These are phyloP conservation scores for Saccharomycopsis lassenensis DNA, from an alignment of 805 yeast species.

Conservation along the genomic window DNA sequence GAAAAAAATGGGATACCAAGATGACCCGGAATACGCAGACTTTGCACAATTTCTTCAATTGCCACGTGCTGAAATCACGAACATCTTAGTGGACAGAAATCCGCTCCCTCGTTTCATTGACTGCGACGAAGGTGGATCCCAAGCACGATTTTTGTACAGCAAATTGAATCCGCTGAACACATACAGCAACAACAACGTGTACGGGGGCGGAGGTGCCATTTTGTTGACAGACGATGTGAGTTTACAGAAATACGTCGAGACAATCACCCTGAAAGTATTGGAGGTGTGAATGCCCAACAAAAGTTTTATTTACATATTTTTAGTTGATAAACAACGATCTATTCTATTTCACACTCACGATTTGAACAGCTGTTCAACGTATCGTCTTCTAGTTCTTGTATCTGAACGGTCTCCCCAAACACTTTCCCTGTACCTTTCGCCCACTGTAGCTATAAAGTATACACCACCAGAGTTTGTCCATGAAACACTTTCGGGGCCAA, in stretches of 20 bases:
- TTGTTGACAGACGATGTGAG: constrained; percentile 18
- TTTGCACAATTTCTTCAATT: constrained; percentile 79
- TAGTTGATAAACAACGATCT: too few relatives aligned
- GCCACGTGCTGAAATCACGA: constrained; percentile 89
- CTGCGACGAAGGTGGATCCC: constrained; percentile 97
- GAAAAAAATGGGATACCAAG: constrained; percentile 93
- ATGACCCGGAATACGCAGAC: constrained; percentile 79
- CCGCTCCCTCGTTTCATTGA: constrained; percentile 97
- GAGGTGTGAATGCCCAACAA: too few relatives aligned
- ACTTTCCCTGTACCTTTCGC: constrained; percentile 23
- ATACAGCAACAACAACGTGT: constrained; percentile 43
- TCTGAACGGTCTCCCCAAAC: constrained; percentile 1
- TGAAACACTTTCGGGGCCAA: constrained; percentile 51
- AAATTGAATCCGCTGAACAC: constrained; percentile 91
- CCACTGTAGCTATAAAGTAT: constrained; percentile 67
- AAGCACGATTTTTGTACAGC: constrained; percentile 91
- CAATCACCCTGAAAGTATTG: constrained; percentile 14
- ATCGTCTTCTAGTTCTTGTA: constrained; percentile 11
- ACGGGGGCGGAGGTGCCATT: constrained; percentile 37
- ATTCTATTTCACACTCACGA: too few relatives aligned
- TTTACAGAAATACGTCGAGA: constrained; percentile 15
- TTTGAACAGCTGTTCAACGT: too few relatives aligned
- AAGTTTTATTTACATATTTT: too few relatives aligned
- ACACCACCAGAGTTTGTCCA: constrained; percentile 78
- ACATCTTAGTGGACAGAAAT: constrained; percentile 82